Conservation (phyloP, 2,329 filamentous ascomycete genomes). For the Hymenoscyphus fraxineus region DNA sequence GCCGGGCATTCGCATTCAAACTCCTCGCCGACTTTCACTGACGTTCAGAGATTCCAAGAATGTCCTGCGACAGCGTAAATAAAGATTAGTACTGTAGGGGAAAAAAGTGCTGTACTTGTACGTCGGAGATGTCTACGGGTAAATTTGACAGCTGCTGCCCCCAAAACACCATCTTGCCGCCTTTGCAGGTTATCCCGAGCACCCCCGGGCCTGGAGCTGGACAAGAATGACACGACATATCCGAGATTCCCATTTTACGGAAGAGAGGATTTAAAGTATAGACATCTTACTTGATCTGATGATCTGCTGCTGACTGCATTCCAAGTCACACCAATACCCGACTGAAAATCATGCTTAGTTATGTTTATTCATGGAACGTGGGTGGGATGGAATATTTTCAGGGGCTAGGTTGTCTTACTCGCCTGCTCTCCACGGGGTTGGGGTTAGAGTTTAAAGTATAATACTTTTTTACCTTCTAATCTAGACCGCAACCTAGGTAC, state of each 20-base stretch:
- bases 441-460: background rate
- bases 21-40: background rate
- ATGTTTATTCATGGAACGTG: background rate
- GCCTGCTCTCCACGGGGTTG: background rate
- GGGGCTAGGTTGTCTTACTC: background rate
- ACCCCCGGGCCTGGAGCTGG: background rate
- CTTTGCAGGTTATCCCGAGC: background rate
- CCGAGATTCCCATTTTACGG: background rate
- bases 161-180: background rate
- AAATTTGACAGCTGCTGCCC: background rate
- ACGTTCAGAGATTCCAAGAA: background rate
- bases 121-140: background rate
- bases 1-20: background rate
- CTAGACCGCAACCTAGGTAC: too few species aligned
- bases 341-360: background rate
- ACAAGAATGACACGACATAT: background rate
- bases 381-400: background rate
- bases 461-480: too few species aligned
- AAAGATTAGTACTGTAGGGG: background rate
- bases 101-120: background rate
- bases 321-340: background rate
- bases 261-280: background rate
- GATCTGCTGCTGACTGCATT: conserved; percentile 2
- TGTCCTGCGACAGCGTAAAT: conserved; percentile 1
- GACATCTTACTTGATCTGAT: background rate